Base-by-base conservation (phyloP, 179 eudicot genomes). In the Spergularia azorica region DNA sequence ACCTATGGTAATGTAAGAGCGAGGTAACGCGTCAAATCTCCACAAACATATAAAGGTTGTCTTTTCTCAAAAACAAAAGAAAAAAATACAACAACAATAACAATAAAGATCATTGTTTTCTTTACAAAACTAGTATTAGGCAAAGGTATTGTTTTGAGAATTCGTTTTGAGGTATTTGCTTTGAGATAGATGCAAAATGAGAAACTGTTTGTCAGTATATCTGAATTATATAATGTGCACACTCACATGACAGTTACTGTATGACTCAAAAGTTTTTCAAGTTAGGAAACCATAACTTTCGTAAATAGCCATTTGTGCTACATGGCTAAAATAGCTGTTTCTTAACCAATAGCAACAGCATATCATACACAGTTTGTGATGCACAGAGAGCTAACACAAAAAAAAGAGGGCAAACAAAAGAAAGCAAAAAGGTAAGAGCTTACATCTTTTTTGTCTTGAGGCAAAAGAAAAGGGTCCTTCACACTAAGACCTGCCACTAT, bases 391-490 rank as follows among this genome's bases (percentile, higher is more conserved):
- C 58, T 11, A 32, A n/a, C 26, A 70, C 14, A 9, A 43, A 61
- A 57, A 71, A 16, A 61, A 26, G 48, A 50, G 20, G 13, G 21
- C 21, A 1, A 62, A 63, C 43, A 63, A 38, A 43, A 50, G 64
- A 59, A 17, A 16, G 9, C 63, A 60, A 13, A 18, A 71, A 13
- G 51, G 39, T 70, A 63, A 73, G 61, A 59, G 83, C 97, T 88
- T 83, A 93, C 99, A 82, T 93, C 98, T 79, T 94, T 96, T 82
- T 94, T 96, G 79, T 96, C 98, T 80, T 94, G 98, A 67, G 99
- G 99, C 83, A 96, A 88, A 80, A 96, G 97, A 82, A 96, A 96
- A 81, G 99, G 99, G 83, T 96, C 99, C 81, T 95, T 91, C 77
- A 94, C 96, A 79, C 99, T 96, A 17, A 96, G 94, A 52, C 96